Conservation (phyloP, 1,284 basidiomycete genomes). For the Coniferiporia sulphurascens region DNA sequence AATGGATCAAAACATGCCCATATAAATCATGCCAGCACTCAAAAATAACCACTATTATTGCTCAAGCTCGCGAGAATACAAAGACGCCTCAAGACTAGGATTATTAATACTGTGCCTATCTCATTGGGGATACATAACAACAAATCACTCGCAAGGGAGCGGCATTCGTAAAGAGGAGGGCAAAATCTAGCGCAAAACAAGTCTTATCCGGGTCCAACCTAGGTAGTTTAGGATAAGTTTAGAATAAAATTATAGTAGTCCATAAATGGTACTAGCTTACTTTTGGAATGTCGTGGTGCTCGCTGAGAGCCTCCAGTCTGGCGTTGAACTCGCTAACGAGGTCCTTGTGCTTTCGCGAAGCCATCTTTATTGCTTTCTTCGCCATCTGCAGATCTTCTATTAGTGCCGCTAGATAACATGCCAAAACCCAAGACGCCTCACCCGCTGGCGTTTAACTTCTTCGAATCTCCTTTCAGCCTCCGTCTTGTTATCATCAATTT, state of each 20-base stretch:
- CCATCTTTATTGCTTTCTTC: constrained; percentile 77
- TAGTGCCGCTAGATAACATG: constrained; percentile 17
- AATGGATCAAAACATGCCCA: constrained; percentile 6
- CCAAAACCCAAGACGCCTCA: too few relatives aligned
- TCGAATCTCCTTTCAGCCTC: constrained; percentile 90
- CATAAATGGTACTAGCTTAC: constrained; percentile 37
- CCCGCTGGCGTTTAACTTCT: constrained; percentile 77
- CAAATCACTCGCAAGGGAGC: not conserved
- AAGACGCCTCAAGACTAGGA: too few relatives aligned
- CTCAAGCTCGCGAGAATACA: not conserved
- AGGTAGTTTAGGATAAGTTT: constrained; percentile 19
- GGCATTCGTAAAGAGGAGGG: not conserved
- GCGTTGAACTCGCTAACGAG: constrained; percentile 89
- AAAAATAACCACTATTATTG: not conserved
- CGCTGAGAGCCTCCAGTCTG: constrained; percentile 83
- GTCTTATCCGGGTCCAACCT: constrained; percentile 77
- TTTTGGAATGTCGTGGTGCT: constrained; percentile 94
- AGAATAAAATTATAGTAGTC: constrained; percentile 23
- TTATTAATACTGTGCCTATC: not conserved
- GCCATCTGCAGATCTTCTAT: constrained; percentile 49
- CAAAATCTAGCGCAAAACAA: not conserved
- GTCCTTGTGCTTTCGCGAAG: constrained; percentile 91
- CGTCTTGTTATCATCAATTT: constrained; percentile 60
- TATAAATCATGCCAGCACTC: constrained; percentile 1
- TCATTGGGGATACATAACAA: not conserved